Evolutionary conservation across 192 early-diverging fungal species (phyloP).

Genomic region (Umbelopsis sp.): DNA sequence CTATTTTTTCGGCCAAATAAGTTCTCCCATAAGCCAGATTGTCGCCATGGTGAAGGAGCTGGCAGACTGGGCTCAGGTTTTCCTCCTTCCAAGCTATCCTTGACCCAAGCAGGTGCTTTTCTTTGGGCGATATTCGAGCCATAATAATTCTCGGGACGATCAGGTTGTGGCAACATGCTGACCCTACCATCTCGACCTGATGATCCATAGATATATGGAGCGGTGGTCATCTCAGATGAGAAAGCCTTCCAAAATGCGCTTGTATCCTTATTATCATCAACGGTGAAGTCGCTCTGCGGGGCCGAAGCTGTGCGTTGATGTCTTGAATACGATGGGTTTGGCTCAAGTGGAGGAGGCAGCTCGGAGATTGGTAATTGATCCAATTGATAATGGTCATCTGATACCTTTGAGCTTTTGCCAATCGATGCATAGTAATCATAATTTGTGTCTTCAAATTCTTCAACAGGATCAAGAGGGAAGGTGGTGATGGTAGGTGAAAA

Average conservation of each 20-base stretch:
- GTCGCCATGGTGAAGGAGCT: neutral
- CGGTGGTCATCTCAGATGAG: slow-evolving; percentile 7
- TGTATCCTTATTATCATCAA: neutral
- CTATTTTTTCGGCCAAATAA: slow-evolving; percentile 3
- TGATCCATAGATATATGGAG: neutral
- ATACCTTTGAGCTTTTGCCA: neutral
- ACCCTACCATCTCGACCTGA: neutral
- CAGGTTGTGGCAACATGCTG: neutral
- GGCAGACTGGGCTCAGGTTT: neutral
- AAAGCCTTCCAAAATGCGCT: slow-evolving; percentile 6
- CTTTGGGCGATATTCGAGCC: neutral
- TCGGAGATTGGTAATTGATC: neutral
- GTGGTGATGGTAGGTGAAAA: slow-evolving; percentile 13
- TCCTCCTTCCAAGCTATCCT: slow-evolving; percentile 4
- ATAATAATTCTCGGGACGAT: slow-evolving; percentile 6
- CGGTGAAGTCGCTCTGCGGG: neutral
- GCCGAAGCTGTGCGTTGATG: neutral
- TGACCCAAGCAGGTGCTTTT: neutral
- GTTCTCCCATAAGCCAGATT: slow-evolving; percentile 1
- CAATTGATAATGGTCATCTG: neutral
- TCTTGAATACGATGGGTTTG: neutral
- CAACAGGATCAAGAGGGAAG: neutral
- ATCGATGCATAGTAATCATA: neutral
- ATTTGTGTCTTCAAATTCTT: neutral
- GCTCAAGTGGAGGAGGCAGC: neutral